Percentiles rank a stretch among this genome's conserved stretches.
These are phyloP conservation scores for Pseudonitzschia pungens DNA, from an alignment of 108 stramenopile genomes.

Conservation along the genomic window DNA sequence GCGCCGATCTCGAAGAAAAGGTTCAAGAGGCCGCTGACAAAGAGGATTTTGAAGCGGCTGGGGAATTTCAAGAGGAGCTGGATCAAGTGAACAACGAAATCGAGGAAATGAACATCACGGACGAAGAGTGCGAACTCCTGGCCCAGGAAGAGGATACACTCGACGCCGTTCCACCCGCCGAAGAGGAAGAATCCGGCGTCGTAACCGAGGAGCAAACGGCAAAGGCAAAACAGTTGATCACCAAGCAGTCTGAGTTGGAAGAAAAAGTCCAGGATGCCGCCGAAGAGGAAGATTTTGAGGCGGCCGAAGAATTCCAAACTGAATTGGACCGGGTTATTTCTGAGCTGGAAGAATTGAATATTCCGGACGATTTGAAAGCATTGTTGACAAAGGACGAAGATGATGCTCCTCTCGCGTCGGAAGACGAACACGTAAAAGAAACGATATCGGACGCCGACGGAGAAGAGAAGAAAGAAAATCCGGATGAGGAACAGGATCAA, in stretches of 20 bases:
- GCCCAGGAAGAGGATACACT: constrained; percentile 19
- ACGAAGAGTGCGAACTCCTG: constrained; percentile 47
- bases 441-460: neutral
- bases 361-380: constrained; percentile 54
- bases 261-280: constrained; percentile 42
- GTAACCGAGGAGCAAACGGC: constrained; percentile 1
- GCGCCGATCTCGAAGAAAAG: constrained; percentile 35
- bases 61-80: constrained; percentile 46
- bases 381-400: constrained; percentile 24
- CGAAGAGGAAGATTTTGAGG: constrained; percentile 50
- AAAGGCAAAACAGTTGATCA: constrained; percentile 34
- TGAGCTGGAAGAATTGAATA: constrained; percentile 37
- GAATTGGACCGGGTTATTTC: constrained; percentile 29
- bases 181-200: neutral
- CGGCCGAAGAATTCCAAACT: constrained; percentile 48
- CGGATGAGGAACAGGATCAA: constrained; percentile 1
- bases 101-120: constrained; percentile 41
- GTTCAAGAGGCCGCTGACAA: constrained; percentile 46
- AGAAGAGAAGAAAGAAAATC: neutral
- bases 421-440: neutral
- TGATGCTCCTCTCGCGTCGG: neutral
- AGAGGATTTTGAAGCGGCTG: constrained; percentile 61
- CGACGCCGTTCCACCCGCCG: neutral
- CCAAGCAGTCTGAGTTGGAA: constrained; percentile 36
- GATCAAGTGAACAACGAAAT: constrained; percentile 37